Conservation (phyloP, 2,329 filamentous ascomycete species). For the Colletotrichum somersetense region DNA sequence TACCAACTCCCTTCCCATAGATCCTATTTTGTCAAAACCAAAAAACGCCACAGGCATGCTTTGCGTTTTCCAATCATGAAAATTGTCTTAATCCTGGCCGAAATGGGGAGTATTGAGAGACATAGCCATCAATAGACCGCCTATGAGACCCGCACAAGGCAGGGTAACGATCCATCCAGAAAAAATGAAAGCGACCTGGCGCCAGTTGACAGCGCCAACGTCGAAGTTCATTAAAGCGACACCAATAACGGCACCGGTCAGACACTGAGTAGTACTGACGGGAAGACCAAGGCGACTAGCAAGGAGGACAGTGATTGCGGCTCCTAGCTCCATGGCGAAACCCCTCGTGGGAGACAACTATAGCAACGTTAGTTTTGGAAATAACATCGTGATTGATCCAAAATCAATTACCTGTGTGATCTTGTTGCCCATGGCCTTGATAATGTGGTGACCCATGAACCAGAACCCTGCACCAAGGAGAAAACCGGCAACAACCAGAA, state of each 20-base stretch:
- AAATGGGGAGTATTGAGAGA: conserved; percentile 46
- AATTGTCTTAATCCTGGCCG: conserved; percentile 18
- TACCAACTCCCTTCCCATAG: neutral
- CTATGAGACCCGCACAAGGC: conserved; percentile 45
- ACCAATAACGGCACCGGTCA: conserved; percentile 46
- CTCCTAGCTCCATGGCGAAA: conserved; percentile 53
- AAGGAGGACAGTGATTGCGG: conserved; percentile 51
- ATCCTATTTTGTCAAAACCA: neutral
- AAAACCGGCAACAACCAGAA: conserved; percentile 52
- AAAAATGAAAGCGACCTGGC: conserved; percentile 46
- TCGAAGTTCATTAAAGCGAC: conserved; percentile 46
- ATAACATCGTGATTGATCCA: conserved; percentile 40
- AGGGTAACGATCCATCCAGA: conserved; percentile 47
- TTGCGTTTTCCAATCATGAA: neutral
- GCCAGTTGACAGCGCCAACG: conserved; percentile 46
- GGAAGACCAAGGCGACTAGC: conserved; percentile 45
- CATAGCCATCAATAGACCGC: conserved; percentile 45
- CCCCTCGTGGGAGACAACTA: conserved; percentile 6
- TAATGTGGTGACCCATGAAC: conserved; percentile 56
- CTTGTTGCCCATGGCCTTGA: conserved; percentile 55
- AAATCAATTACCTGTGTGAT: conserved; percentile 53
- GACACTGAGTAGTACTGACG: conserved; percentile 47
- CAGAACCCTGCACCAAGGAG: conserved; percentile 56
- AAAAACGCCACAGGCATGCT: conserved; percentile 22
- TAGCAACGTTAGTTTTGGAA: neutral